Base-by-base conservation (phyloP, 176 grass and related monocot genomes). In the Oropetium thomaeum region DNA sequence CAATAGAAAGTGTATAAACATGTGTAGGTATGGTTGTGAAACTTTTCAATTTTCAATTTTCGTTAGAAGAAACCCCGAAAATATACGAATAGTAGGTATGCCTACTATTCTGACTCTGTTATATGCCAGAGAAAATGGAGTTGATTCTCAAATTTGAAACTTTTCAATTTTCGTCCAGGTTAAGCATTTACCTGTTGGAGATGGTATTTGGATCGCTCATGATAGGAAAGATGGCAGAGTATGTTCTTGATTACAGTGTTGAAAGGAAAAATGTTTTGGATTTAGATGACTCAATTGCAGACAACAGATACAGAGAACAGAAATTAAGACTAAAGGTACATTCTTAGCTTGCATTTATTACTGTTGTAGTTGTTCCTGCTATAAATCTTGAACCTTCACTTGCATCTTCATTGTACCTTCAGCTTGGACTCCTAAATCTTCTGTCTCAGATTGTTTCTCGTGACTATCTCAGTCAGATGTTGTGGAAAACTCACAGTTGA, bases 161-260 rank as follows among this genome's bases (percentile, higher is more conserved):
- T 67, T 78, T 64, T 47, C 32, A 30, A 62, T 72, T 78, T 69
- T 55, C 32, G n/a, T 60, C 40, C 73, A 97, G 90, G 75, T 89
- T 64, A 93, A 79, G 71, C 74, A 66, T 13, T 85, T 97, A 58
- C 90, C 94, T 80, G 74, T 97, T 74, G 94, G 94, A 80, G 94
- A 97, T 78, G 86, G 86, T 65, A 84, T 97, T 80, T 97, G 90
- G 90, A 71, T 97, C 85, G 94, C 78, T 44, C 75, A 81, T 58
- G 65, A 74, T 84, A 93, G 62, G 75, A 29, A 79, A 31, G 25
- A 68, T 67, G 78, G 71, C 55, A 74, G 94, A 97, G 42, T 93
- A 93, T 83, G 88, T 97, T 43, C 94, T 97, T 83, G 94, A 97
- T 75, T 93, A 91, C 42, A 83, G 93, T 82, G 81, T 97, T 83